Percentiles rank a stretch among this genome's conserved stretches.
These are phyloP conservation scores for Ammopiptanthus mongolicus DNA, from an alignment of 306 rosid genomes.

Conservation along the genomic window DNA sequence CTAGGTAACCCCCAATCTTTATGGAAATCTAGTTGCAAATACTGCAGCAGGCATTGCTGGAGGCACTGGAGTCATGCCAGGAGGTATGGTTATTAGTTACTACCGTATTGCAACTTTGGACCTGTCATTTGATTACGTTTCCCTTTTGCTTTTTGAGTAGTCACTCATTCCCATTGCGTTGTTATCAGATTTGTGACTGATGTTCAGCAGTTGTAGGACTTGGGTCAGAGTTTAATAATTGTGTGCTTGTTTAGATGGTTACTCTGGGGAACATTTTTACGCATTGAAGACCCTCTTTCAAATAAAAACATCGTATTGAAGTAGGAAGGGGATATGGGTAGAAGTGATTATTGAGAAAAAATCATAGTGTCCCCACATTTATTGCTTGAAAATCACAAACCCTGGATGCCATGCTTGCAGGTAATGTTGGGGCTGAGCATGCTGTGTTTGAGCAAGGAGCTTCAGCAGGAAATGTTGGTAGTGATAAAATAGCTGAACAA, in stretches of 20 bases:
- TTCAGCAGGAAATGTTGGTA: slow-evolving; percentile 85
- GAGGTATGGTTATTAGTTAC: slow-evolving; percentile 47
- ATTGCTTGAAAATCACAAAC: background rate
- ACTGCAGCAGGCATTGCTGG: slow-evolving; percentile 99
- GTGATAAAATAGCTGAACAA: slow-evolving; percentile 46
- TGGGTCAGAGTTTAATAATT: background rate
- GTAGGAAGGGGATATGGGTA: background rate
- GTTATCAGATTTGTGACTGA: background rate
- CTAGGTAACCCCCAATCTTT: slow-evolving; percentile 95
- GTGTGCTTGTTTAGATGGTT: background rate
- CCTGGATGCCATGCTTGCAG: slow-evolving; percentile 29
- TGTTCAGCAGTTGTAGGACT: slow-evolving; percentile 1
- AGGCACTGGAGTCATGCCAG: slow-evolving; percentile 99
- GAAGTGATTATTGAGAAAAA: background rate
- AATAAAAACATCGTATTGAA: background rate
- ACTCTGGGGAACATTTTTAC: background rate
- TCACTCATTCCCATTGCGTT: background rate
- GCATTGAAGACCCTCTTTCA: background rate
- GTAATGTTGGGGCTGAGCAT: slow-evolving; percentile 81
- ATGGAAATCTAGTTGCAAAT: slow-evolving; percentile 92
- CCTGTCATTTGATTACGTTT: background rate
- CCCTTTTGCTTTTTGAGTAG: background rate
- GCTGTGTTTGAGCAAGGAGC: slow-evolving; percentile 96
- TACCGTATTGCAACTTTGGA: slow-evolving; percentile 5
- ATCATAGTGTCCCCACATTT: background rate